Conservation (phyloP, 805 yeast species). For the Yamadazyma akitaensis region DNA sequence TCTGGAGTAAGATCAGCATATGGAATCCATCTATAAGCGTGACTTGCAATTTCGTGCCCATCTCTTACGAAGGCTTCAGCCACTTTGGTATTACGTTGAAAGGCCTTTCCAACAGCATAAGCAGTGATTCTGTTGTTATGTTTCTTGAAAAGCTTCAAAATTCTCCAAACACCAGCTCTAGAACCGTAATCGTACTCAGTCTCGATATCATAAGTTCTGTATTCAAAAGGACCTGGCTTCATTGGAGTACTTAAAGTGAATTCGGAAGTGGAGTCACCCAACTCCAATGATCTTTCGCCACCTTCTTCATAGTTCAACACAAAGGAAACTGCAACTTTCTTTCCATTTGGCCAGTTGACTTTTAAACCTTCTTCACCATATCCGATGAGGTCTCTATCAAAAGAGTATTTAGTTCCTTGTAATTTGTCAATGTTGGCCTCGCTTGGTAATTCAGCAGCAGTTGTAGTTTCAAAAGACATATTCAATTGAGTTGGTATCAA, state of each 20-base stretch:
- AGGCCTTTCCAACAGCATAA: conserved; percentile 17
- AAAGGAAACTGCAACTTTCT: conserved; percentile 19
- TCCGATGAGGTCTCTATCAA: conserved; percentile 16
- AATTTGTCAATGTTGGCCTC: too few species aligned
- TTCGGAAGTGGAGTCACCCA: conserved; percentile 15
- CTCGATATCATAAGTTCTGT: conserved; percentile 11
- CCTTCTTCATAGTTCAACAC: conserved; percentile 26
- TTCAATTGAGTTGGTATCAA: too few species aligned
- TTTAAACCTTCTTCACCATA: conserved; percentile 23
- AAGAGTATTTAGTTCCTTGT: conserved; percentile 12
- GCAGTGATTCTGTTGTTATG: conserved; percentile 13
- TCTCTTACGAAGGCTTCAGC: conserved; percentile 16
- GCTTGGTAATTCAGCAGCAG: too few species aligned
- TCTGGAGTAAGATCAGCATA: conserved; percentile 14
- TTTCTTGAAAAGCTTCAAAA: conserved; percentile 11
- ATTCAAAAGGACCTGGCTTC: conserved; percentile 10
- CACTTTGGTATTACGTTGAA: conserved; percentile 12
- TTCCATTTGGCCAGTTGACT: conserved; percentile 19
- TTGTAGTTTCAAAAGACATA: too few species aligned
- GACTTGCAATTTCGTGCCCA: conserved; percentile 18
- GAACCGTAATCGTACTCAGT: conserved; percentile 15
- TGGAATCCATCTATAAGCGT: conserved; percentile 19
- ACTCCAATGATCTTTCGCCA: conserved; percentile 18
- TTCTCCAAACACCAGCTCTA: conserved; percentile 15
- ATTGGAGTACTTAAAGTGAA: conserved; percentile 12